These are phyloP conservation scores for Flaveria robusta DNA, from an alignment of 129 eudicot species.

Conservation along the genomic window DNA sequence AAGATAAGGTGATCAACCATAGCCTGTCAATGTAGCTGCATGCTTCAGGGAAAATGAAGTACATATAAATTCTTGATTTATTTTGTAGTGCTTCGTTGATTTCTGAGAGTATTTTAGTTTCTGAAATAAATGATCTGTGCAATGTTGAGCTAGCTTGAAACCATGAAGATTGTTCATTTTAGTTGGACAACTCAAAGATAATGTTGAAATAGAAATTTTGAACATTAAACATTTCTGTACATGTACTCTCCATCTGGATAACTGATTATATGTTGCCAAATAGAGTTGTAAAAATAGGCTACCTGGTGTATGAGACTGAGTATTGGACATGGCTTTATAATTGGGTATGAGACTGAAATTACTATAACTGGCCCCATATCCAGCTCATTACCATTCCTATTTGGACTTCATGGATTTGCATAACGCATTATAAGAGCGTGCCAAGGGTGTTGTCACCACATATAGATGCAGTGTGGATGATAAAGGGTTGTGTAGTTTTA, in stretches of 20 bases:
- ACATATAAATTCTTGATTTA: neutral
- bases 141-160: conserved; percentile 15
- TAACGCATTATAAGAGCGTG: no score
- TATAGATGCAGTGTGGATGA: no score
- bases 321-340: no score
- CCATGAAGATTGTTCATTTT: conserved; percentile 14
- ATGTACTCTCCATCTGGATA: neutral
- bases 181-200: conserved; percentile 15
- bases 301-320: no score
- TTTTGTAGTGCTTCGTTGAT: conserved; percentile 17
- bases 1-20: conserved; percentile 1
- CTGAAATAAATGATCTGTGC: conserved; percentile 20
- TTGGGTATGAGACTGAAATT: no score
- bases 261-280: neutral
- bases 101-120: conserved; percentile 20
- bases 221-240: neutral
- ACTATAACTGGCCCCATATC: no score
- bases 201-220: neutral
- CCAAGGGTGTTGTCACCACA: no score
- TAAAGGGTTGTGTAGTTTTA: no score
- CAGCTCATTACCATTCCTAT: no score
- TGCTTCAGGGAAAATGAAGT: conserved; percentile 15
- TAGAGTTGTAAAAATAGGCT: no score
- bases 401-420: no score
- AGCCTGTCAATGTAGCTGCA: neutral